Base-by-base conservation (phyloP, 2,329 filamentous ascomycete genomes). In the Bipolaris cookei region DNA sequence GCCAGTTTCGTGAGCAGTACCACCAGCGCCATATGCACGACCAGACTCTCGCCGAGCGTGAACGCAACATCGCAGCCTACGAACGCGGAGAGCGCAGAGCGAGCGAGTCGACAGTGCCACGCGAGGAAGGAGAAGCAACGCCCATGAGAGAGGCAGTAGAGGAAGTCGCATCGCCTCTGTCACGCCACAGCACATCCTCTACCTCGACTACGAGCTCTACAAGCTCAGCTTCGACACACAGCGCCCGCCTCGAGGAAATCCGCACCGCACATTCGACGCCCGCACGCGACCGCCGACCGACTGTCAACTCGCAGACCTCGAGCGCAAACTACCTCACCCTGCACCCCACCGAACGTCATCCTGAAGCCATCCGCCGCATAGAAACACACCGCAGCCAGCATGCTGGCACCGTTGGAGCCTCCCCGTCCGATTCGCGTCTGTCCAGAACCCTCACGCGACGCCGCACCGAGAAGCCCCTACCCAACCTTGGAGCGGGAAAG, bases 311-410 rank as follows among this genome's bases (percentile, higher is more conserved):
- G 25, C 62, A 62, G 25, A 51, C 59, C 23, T 67, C 62, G 23
- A 64, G 49, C 42, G 62, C 59, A 25, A 65, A 68, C 37, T 49
- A 61, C 21, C 58, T 74, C 3, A 64, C 67, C 32, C 65, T 69
- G 10, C 73, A 75, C 46, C 73, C 72, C n/a, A 76, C 72, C 28
- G 89, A 91, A 73, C 82, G 88, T 58, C 83, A 90, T 66, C 87
- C 87, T 13, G 91, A 89, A 18, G 88, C 85, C 51, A 80, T 93
- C 51, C 85, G 84, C 69, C 85, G 90, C 41, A 91, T 93, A 61
- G 84, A 89, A 49, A 92, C 90, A 2, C 84, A 87, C 34, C 81
- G 86, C 54, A 89, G 87, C 63, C 90, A 92, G 76, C 89, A 92
- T 75, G 84, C 81, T 60, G 83, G 79, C 53, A 92, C 90, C 1